phyloP scores from a whole-genome alignment of 148 eudicot species.

The Nyssa sinensis region DNA sequence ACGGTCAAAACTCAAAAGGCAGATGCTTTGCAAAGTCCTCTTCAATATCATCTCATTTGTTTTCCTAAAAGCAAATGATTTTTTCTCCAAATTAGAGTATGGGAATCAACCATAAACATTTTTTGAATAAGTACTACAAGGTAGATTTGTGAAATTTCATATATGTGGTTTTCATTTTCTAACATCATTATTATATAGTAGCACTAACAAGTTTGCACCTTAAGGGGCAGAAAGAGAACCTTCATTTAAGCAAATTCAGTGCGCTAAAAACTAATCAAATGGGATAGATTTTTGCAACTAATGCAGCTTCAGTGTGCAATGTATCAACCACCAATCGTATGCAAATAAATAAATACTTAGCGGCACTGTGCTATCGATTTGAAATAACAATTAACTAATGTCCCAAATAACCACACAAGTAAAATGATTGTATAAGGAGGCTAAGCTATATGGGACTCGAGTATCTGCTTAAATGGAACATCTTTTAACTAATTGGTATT shows the following conservation, averaged over 20 bases:
- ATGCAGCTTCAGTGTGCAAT: neutral
- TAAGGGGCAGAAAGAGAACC: neutral
- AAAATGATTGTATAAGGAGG: no score
- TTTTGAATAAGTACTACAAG: neutral
- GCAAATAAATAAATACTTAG: neutral
- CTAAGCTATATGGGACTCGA: no score
- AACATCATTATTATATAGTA: neutral
- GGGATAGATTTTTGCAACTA: neutral
- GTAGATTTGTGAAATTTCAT: neutral
- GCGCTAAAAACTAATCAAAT: neutral
- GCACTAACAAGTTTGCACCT: neutral
- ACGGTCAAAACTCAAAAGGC: conserved; percentile 65
- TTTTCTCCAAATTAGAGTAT: conserved; percentile 1
- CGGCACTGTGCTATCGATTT: neutral
- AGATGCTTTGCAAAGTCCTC: conserved; percentile 85
- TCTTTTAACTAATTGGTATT: no score
- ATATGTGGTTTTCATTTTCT: neutral
- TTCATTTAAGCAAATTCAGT: neutral
- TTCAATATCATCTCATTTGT: conserved; percentile 80
- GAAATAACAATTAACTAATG: neutral
- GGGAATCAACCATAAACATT: conserved; percentile 8
- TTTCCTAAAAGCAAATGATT: conserved; percentile 48
- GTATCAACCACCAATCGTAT: neutral
- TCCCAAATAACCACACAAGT: neutral
- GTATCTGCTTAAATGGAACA: neutral